These are phyloP conservation scores for Cercophora sp. DNA, from an alignment of 495 filamentous ascomycete genomes.

Conservation along the genomic window DNA sequence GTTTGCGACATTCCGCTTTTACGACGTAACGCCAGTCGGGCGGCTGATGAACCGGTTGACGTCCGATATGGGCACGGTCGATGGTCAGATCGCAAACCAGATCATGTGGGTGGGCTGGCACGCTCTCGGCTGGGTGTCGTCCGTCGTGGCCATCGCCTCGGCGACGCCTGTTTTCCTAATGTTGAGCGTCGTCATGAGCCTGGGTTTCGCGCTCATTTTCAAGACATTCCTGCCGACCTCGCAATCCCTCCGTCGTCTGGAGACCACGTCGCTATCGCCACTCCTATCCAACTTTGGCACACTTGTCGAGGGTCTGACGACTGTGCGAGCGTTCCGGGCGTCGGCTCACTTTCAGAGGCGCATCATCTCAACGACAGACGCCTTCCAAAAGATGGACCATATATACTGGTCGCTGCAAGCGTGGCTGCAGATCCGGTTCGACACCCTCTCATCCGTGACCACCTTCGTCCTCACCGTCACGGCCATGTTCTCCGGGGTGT, in stretches of 20 bases:
- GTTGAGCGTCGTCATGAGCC: conserved; percentile 60
- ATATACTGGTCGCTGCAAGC: conserved; percentile 85
- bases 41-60: conserved; percentile 84
- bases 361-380: conserved; percentile 71
- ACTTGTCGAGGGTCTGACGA: conserved; percentile 72
- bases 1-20: conserved; percentile 79
- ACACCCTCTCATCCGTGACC: conserved; percentile 62
- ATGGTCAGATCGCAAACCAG: conserved; percentile 69
- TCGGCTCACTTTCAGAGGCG: conserved; percentile 70
- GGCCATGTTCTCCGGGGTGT: conserved; percentile 64
- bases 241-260: conserved; percentile 72
- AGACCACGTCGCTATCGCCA: conserved; percentile 79
- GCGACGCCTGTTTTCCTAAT: conserved; percentile 71
- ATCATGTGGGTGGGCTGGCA: conserved; percentile 63
- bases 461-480: conserved; percentile 67
- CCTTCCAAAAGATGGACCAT: conserved; percentile 88
- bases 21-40: conserved; percentile 79
- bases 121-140: conserved; percentile 64
- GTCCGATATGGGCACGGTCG: conserved; percentile 77
- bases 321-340: conserved; percentile 71
- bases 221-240: conserved; percentile 73
- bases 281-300: conserved; percentile 83
- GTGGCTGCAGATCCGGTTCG: conserved; percentile 78
- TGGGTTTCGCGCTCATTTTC: conserved; percentile 64
- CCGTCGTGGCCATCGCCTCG: conserved; percentile 68